These are phyloP conservation scores for Paraphoma chrysanthemicola DNA, from an alignment of 2,329 filamentous ascomycete genomes.

Conservation along the genomic window DNA sequence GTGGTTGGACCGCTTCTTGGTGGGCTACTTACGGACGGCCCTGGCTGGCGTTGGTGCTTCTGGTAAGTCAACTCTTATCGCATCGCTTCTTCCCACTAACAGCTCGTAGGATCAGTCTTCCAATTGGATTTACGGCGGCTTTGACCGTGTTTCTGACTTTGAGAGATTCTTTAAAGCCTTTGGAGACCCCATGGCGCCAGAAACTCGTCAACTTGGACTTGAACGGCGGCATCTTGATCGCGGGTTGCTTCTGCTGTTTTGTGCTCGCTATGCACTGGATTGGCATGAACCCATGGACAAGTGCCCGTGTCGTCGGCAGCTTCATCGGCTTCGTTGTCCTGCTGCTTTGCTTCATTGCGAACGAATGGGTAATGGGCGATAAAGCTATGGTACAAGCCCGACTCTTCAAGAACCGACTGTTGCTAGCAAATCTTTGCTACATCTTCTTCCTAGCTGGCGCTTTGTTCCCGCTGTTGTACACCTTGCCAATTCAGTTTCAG, in stretches of 20 bases:
- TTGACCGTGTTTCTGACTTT: conserved; percentile 32
- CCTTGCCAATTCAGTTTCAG: conserved; percentile 38
- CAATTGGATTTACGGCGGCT: conserved; percentile 49
- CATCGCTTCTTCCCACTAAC: conserved; percentile 7
- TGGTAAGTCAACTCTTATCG: conserved; percentile 27
- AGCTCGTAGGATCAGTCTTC: conserved; percentile 48
- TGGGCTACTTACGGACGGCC: conserved; percentile 50
- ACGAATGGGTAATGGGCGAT: conserved; percentile 34
- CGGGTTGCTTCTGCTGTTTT: conserved; percentile 30
- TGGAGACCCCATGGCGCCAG: conserved; percentile 16
- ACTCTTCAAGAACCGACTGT: conserved; percentile 24
- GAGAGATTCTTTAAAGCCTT: conserved; percentile 18
- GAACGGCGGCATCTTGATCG: conserved; percentile 25
- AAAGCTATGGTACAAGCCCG: conserved; percentile 36
- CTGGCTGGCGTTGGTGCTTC: conserved; percentile 51
- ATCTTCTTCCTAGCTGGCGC: conserved; percentile 33
- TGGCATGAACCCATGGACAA: conserved; percentile 52
- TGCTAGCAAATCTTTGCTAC: conserved; percentile 25
- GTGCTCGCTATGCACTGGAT: conserved; percentile 38
- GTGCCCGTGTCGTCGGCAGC: conserved; percentile 53
- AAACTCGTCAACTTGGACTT: conserved; percentile 34
- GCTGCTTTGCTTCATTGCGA: conserved; percentile 50
- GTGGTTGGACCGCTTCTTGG: conserved; percentile 54
- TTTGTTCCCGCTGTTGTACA: conserved; percentile 39
- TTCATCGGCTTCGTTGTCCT: conserved; percentile 57